Conservation (phyloP, 257 asterid genomes). For the Solanum sejunctum region DNA sequence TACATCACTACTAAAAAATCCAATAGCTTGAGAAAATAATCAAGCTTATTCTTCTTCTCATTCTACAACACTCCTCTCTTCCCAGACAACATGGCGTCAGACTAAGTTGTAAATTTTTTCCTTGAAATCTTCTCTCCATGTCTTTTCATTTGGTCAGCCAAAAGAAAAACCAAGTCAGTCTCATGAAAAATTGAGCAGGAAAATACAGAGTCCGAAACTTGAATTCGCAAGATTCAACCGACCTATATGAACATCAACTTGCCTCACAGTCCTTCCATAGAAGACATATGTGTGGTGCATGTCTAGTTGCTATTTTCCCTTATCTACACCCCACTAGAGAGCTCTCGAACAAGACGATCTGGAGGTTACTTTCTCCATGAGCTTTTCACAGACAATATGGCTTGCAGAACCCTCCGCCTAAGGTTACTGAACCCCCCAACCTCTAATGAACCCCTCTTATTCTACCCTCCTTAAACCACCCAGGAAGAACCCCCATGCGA, state of each 20-base stretch:
- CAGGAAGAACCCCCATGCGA: not conserved
- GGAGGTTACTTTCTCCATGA: not conserved
- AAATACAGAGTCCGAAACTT: no score
- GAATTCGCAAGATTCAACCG: not conserved
- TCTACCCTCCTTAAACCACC: not conserved
- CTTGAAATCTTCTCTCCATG: not conserved
- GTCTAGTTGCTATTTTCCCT: not conserved
- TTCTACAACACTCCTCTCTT: no score
- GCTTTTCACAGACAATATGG: not conserved
- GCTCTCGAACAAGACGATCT: not conserved
- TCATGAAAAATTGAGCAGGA: not conserved
- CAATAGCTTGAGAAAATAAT: not conserved
- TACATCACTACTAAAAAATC: not conserved
- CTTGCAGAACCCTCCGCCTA: not conserved
- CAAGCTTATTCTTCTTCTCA: not conserved
- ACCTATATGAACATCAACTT: not conserved
- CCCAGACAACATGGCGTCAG: not conserved
- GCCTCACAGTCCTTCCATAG: not conserved
- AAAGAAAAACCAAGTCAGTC: not conserved
- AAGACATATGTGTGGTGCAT: not conserved
- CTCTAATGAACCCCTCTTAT: not conserved
- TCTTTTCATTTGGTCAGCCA: not conserved
- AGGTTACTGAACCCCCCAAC: not conserved
- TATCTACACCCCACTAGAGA: not conserved
- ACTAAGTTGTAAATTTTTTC: not conserved